Evolutionary conservation across 768 basidiomycete species (phyloP), one percentile per base, ranked within the genome.

Genomic region (Suillus sp.): DNA sequence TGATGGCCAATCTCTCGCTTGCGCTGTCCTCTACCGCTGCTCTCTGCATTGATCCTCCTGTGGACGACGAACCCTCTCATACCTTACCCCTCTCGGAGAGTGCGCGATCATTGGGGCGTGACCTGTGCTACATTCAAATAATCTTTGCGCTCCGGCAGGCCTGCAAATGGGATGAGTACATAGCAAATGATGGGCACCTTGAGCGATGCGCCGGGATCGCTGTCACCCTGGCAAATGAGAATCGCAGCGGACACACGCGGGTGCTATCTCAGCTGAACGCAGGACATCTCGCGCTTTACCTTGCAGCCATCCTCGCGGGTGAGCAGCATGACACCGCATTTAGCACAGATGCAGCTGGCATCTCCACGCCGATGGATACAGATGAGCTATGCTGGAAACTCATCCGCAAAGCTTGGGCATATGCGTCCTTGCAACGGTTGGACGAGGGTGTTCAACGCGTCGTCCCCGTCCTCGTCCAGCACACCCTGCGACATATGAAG

Each of bases 41-140:
- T 32, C 20, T 53, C 10, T 8, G 1, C 18, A 53, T 53, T 10
- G 51, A 32, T 32, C 30, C 30, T 32, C 30, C 50, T 20, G 10
- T 53, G 9, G 50, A 51, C 10, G 30, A 32, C 30, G 30, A 32
- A 20, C 4, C 51, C 3, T 32, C 30, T 6, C 20, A 5, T 32
- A 2, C 18, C 10, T 20, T 53, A 1, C 30, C 51, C 4, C 51
- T 53, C 20, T 32, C 51, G 0, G 51, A 32, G 4, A 53, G 18
- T 18, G 30, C 30, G 18, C 51, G 10, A 30, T 32, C 51, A 32
- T 32, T 1, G 1, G 37, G 40, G 20, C 48, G 50, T 14, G 60
- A 61, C 30, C 18, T 61, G 9, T 57, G 60, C 27, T 61, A 61
- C 22, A 16, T 55, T 16, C 30, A 55, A 11, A 55, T 61, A 1